Base-by-base conservation (phyloP, 192 early-diverging fungal species). In the Coemansia guatemalensis region DNA sequence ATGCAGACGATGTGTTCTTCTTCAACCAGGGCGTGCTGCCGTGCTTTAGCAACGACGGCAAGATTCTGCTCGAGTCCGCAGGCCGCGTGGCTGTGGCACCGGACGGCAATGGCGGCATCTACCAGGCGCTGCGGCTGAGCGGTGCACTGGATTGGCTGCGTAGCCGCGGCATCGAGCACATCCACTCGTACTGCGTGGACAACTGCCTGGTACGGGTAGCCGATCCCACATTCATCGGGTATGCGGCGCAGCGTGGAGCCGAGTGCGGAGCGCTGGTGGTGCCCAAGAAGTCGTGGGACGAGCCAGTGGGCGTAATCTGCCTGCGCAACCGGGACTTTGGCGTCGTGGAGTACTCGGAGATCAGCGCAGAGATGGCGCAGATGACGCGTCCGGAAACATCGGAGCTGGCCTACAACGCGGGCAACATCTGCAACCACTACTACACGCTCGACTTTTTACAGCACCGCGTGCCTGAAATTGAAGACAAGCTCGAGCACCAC, bases 381-480 rank as follows among this genome's bases (percentile, higher is more conserved):
- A 68, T 72, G 62, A 85, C 84, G 56, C 86, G 92, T 50, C 63
- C 82, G 22, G 87, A 85, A 65, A 62, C 71, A 24, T 27, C 21
- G 47, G 79, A 87, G 58, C 85, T 99, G 30, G 76, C 84, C 2
- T 96, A 91, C 83, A 90, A 90, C 47, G 95, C 97, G 2, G 97
- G 89, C 33, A 99, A 99, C 78, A 96, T 99, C 85, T 94, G 90
- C 76, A 99, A 97, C 85, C 97, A 99, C 84, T 99, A 95, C 75
- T 99, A 95, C 83, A 90, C 95, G 23, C 80, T 87, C 26, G 95
- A 86, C 56, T 99, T 99, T 73, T 82, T 99, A 71, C 73, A 68
- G 48, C 79, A 91, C 59, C 84, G 88, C 48, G 86, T 96, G 56
- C 89, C 95, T 60, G 83, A 85, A 17, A 87, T 97, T 65, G 95